Conservation (phyloP, 352 stramenopile genomes). For the Globisporangium barbulae region DNA sequence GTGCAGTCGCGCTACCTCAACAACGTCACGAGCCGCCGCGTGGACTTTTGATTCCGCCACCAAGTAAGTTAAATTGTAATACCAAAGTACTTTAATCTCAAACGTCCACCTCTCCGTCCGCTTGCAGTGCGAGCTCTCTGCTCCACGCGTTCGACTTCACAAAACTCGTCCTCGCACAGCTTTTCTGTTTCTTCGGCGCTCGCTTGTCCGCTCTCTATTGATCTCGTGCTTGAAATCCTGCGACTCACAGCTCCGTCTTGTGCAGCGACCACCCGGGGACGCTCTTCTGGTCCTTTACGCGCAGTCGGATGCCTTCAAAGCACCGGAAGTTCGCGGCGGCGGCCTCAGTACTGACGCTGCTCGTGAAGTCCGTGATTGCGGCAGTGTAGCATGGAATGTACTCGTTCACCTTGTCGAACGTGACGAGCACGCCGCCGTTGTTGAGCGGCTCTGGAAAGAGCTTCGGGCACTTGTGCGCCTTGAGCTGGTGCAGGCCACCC, state of each 20-base stretch:
- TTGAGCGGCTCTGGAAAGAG: slow-evolving; percentile 52
- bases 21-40: slow-evolving; percentile 23
- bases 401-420: slow-evolving; percentile 70
- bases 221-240: neutral
- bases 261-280: slow-evolving; percentile 78
- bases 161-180: neutral
- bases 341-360: slow-evolving; percentile 18
- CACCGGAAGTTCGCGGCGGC: slow-evolving; percentile 44
- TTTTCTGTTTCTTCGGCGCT: neutral
- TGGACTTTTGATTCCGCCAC: slow-evolving; percentile 10
- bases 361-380: slow-evolving; percentile 2
- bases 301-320: slow-evolving; percentile 70
- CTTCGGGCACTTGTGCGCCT: slow-evolving; percentile 38
- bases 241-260: slow-evolving; percentile 35
- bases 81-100: slow-evolving; percentile 9
- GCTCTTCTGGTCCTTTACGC: slow-evolving; percentile 82
- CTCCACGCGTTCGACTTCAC: neutral
- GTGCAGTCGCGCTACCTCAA: slow-evolving; percentile 45
- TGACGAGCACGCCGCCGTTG: slow-evolving; percentile 68
- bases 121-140: neutral
- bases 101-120: neutral
- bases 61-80: slow-evolving; percentile 10
- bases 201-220: neutral
- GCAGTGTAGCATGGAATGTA: slow-evolving; percentile 72
- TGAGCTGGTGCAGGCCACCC: slow-evolving; percentile 49